A percentile compares a stretch with the other conserved stretches of the same genome.
Evolutionary conservation across 2,329 filamentous ascomycete genomes (phyloP).

Genomic region (Ramularia collo-cygni): DNA sequence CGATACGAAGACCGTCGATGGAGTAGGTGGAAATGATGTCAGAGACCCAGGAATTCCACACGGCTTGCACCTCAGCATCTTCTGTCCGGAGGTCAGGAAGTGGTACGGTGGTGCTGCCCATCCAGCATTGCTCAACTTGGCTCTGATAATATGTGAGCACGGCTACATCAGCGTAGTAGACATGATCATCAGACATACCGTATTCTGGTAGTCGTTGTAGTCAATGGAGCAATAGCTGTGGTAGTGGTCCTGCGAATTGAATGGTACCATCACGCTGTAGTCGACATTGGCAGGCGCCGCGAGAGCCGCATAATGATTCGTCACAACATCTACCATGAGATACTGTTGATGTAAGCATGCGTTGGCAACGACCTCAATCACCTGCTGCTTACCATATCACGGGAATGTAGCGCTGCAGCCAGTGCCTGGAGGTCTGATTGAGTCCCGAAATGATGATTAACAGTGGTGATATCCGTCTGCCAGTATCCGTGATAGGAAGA

Average conservation of each 20-base stretch:
- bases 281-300: conserved; percentile 23
- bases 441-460: conserved; percentile 34
- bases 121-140: conserved; percentile 45
- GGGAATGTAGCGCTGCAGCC: conserved; percentile 29
- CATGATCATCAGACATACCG: conserved; percentile 11
- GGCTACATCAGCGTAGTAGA: conserved; percentile 2
- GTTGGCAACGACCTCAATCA: no score
- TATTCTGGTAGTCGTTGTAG: conserved; percentile 40
- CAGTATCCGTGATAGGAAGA: conserved; percentile 52
- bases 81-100: conserved; percentile 59
- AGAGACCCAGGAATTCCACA: conserved; percentile 54
- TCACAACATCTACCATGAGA: conserved; percentile 34
- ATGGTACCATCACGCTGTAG: conserved; percentile 34
- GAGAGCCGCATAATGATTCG: conserved; percentile 33
- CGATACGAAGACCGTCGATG: conserved; percentile 51
- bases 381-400: conserved; percentile 34
- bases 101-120: conserved; percentile 47
- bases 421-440: conserved; percentile 32
- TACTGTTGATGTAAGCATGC: conserved; percentile 19
- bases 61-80: conserved; percentile 39
- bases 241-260: conserved; percentile 33
- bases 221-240: conserved; percentile 53
- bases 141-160: conserved; percentile 16
- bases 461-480: conserved; percentile 42
- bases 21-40: conserved; percentile 53